Base-by-base conservation (phyloP, 495 filamentous ascomycete species). In the Achaetomiella virescens region DNA sequence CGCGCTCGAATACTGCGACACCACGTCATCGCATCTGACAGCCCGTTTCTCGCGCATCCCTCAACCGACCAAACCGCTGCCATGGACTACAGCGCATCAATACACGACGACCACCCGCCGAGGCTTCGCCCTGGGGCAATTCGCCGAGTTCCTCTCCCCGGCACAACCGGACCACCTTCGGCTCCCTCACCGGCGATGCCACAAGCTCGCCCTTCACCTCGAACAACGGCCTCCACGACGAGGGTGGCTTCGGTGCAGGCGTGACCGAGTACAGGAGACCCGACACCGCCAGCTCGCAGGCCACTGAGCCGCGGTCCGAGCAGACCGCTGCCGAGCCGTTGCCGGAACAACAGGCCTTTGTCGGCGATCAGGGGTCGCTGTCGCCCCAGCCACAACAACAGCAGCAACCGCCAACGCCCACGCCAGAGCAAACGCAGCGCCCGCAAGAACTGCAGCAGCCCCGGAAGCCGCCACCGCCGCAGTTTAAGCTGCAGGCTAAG, bases 401-500 rank as follows among this genome's bases (percentile, higher is more conserved):
- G 35, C 57, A 60, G 25, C 69, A 68, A 50, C 62, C 69, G 43
- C 68, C 76, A 50, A 63, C 67, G 50, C 51, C 57, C 14, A 53
- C 54, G 25, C 45, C 45, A 12, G 68, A 72, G 45, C 57, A 74
- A 42, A 65, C 69, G 50, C 75, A 78, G 21, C 53, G 50, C 6
- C 58, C 64, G 36, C 76, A 75, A 44, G 76, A 80, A 33, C 74
- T 79, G 45, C 78, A 73, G 47, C 71, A 75, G 44, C 61, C 65
- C 58, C 66, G 71, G 66, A 61, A 78, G 75, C 70, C 71, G 44
- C 69, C 76, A 6, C 77, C 75, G 22, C 88, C 86, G 37, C 80
- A 85, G 38, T 92, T 91, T 71, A 93, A 88, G 64, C 78, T 99
- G 31, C 89, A 95, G 67, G 91, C 87, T 11, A 97, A 96, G 71